Conservation (phyloP, 2,329 filamentous ascomycete species). For the Diplodia scrobiculata region DNA sequence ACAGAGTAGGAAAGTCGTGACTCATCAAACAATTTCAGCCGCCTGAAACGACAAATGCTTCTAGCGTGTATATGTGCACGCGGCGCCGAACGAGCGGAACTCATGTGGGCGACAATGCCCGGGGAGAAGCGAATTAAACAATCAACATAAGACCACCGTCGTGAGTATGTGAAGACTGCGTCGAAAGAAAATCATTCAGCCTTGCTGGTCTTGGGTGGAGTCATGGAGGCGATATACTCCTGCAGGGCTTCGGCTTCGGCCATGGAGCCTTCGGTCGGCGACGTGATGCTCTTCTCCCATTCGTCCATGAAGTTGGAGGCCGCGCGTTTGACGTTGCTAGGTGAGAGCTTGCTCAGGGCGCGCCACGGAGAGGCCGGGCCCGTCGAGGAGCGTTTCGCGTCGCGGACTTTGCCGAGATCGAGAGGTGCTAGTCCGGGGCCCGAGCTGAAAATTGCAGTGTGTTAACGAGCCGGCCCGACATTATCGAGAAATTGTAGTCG, state of each 20-base stretch:
- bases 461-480: neutral
- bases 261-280: constrained; percentile 20
- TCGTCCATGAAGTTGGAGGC: constrained; percentile 87
- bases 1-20: constrained; percentile 8
- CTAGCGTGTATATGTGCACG: neutral
- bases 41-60: neutral
- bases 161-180: neutral
- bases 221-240: constrained; percentile 13
- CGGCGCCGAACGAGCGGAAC: neutral
- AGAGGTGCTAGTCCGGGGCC: constrained; percentile 23
- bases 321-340: constrained; percentile 76
- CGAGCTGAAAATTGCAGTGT: constrained; percentile 7
- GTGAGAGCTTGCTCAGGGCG: constrained; percentile 69
- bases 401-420: constrained; percentile 23
- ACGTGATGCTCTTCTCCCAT: constrained; percentile 67
- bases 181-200: constrained; percentile 3
- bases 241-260: constrained; percentile 25
- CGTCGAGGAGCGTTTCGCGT: constrained; percentile 33
- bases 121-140: neutral
- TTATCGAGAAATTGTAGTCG: constrained; percentile 35
- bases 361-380: constrained; percentile 60
- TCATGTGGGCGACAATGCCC: neutral
- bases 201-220: constrained; percentile 5
- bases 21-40: constrained; percentile 7
- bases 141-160: neutral